Base-by-base conservation (phyloP, 768 basidiomycete genomes). In the Myochromella boudieri region DNA sequence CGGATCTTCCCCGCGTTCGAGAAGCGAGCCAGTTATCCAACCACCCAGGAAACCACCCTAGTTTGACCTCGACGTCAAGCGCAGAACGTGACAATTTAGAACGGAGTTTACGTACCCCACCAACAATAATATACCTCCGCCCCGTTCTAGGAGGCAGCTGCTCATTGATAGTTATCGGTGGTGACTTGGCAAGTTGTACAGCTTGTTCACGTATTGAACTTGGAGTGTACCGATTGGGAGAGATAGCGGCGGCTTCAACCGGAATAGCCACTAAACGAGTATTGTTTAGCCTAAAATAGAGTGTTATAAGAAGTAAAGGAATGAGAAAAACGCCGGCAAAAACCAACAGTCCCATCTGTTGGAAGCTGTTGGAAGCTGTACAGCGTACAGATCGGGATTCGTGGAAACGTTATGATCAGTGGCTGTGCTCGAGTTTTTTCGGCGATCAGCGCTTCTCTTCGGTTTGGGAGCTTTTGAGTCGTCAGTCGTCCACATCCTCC, bases 31-130 rank as follows among this genome's bases (percentile, higher is more conserved):
- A 3, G 84, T 81, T 28, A 91, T 82, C 88, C 88, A 91, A 6
- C 85, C 84, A 10, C 87, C 87, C 3, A 89, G 63, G 49, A 89
- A 88, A 1, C 87, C 87, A 3, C 81, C 79, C 87, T 88, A 29
- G n/a, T 11, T 31, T n/a, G 14, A 47, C 18, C 9, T 25, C 10
- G 41, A 27, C 27, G 27, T 29, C 37, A 49, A 44, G 15, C 24
- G 18, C 22, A 22, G 12, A 28, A 26, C 12, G 10, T 20, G 20
- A 20, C 17, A 46, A 9, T 36, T 20, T 42, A 6, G 12, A 21
- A 6, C 17, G 11, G 26, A 21, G 12, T 33, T 32, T 41, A 57
- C 52, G 31, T 34, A 76, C 85, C 55, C 88, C 87, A 45, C 88
- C 88, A 28, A 86, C 75, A 3, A 91, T 73, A 48, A 90, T 87